Base-by-base conservation (phyloP, 2,329 filamentous ascomycete genomes). In the Xylariaceae sp. region DNA sequence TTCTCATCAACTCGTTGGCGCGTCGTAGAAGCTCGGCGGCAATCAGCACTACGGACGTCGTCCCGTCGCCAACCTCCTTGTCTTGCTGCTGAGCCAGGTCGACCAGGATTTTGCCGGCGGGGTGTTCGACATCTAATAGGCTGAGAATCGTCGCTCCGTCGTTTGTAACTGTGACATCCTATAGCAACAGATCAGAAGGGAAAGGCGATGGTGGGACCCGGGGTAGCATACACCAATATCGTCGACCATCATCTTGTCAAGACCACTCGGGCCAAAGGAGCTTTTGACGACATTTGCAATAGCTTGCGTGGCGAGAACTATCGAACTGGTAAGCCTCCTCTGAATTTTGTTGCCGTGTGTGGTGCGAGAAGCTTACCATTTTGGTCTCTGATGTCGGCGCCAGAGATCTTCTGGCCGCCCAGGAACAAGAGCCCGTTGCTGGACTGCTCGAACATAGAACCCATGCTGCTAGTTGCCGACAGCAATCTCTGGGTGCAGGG, bases 201-300 rank as follows among this genome's bases (percentile, higher is more conserved):
- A 44, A 3, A 22, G 10, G n/a, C 33, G 30, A 12, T 17, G 19
- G 11, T 39, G 6, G 9, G 39, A 39, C 18, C 7, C 17, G 27
- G n/a, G 32, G 55, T 36, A 50, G 63, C 85, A 63, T 82, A 90
- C 87, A 67, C 94, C 94, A 70, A 99, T 97, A 69, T 99, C 94
- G 75, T 99, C 94, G 63, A 99, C 94, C 94, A 99, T 97, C 94
- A 99, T 99, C 82, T 99, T 99, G 71, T 99, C 94, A 59, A 99
- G 81, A 43, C 94, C 94, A 55, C 90, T 96, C 45, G 94, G 94
- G 48, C 94, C 94, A 68, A 99, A 99, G 14, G 94, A 99, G 72
- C 89, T 96, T 78, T 96, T 97, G 71, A 99, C 90, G 52, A 99
- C 91, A 83, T 97, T 99, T 64, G 94, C 87, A 66, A 99, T 97